These are phyloP conservation scores for Eragrostis curvula DNA, from an alignment of 176 grass and related monocot genomes.

Conservation along the genomic window DNA sequence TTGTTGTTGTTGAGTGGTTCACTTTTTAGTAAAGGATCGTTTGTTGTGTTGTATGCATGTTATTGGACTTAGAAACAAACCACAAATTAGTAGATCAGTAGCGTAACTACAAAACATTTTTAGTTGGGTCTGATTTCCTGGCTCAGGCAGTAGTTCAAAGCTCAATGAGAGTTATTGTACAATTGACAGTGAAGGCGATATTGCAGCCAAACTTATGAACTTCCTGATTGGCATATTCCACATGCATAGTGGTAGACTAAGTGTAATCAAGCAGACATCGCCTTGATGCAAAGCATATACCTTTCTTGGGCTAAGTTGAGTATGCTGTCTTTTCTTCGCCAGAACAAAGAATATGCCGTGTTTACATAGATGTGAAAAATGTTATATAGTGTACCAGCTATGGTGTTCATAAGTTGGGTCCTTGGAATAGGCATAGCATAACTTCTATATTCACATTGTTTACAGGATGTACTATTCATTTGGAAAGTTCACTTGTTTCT, in stretches of 20 bases:
- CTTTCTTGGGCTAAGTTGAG: background rate
- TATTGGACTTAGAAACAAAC: background rate
- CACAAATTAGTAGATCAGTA: conserved; percentile 9
- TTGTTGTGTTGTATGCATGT: background rate
- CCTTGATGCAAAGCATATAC: background rate
- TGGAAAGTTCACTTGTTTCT: background rate
- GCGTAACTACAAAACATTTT: background rate
- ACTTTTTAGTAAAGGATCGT: background rate
- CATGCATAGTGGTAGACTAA: background rate
- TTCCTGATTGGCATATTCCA: background rate
- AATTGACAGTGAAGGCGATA: background rate
- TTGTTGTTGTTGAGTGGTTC: background rate
- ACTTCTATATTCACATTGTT: background rate
- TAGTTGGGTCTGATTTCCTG: background rate
- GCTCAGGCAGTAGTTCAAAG: background rate
- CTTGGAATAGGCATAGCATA: background rate
- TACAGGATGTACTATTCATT: background rate
- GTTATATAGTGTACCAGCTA: background rate
- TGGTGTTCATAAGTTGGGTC: background rate
- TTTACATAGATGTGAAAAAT: background rate
- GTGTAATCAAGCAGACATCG: background rate
- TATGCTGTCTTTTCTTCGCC: background rate
- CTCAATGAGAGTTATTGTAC: background rate
- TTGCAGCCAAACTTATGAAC: conserved; percentile 6
- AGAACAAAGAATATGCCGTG: background rate